Conservation (phyloP, 768 basidiomycete species). For the Udeniomyces megalosporus region DNA sequence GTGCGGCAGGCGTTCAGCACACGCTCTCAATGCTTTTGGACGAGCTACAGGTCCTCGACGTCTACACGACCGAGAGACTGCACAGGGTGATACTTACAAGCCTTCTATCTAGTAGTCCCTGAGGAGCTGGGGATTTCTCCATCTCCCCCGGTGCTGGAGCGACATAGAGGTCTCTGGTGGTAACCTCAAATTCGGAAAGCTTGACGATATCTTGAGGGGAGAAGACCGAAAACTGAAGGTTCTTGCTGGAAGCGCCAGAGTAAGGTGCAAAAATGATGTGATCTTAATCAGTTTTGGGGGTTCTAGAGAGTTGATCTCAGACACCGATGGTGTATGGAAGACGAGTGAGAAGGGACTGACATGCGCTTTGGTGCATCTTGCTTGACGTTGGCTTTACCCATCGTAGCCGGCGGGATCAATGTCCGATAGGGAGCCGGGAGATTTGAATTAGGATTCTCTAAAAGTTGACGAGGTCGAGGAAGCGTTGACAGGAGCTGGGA, state of each 20-base stretch:
- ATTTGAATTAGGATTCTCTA: no score
- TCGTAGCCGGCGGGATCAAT: neutral
- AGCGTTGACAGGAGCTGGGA: neutral
- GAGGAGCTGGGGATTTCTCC: slow-evolving; percentile 68
- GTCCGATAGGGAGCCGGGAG: neutral
- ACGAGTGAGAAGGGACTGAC: slow-evolving; percentile 18
- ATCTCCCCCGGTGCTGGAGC: slow-evolving; percentile 37
- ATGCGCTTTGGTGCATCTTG: slow-evolving; percentile 30
- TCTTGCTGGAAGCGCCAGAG: slow-evolving; percentile 44
- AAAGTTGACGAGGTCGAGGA: no score
- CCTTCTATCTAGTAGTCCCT: slow-evolving; percentile 84
- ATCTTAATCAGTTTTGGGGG: no score
- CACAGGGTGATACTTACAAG: slow-evolving; percentile 43
- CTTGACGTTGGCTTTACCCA: slow-evolving; percentile 29
- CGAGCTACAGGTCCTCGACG: neutral
- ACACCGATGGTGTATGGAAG: neutral
- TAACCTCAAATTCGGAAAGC: slow-evolving; percentile 90
- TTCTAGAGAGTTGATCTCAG: no score
- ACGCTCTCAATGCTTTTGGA: no score
- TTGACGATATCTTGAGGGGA: slow-evolving; percentile 90
- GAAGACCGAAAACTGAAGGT: slow-evolving; percentile 86
- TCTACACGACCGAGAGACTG: neutral
- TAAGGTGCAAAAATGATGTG: neutral
- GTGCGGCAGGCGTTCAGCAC: no score
- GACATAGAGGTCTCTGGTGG: slow-evolving; percentile 79